Evolutionary conservation across 805 yeast genomes (phyloP), one percentile per base, ranked within the genome.

Genomic region (Kluyveromyces nonfermentans): DNA sequence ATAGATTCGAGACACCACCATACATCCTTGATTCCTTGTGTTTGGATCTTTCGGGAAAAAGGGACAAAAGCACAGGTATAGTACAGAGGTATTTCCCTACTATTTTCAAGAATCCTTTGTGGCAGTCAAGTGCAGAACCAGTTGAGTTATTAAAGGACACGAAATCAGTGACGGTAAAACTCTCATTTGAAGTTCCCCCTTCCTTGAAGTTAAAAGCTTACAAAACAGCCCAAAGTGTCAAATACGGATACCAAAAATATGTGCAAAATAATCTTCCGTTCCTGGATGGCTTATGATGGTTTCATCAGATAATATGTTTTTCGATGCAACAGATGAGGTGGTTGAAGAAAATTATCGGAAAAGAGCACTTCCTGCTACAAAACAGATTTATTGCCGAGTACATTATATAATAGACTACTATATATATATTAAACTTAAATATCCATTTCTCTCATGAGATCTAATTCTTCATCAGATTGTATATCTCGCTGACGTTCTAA

Each of bases 41-140:
- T 12, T 28, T 59, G 18, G 69, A 62, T 35, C 52, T 59, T 6
- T 43, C 50, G 10, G 60, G 41, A 52, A 61, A 49, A 56, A 65
- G 48, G 60, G 59, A n/a, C 52, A 46, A 59, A 42, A 18, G 44
- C 36, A 53, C 63, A 20, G 65, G 63, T n/a, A 35, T 51, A n/a
- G 54, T 55, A 4, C 51, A 60, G 1, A 63, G 57, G 47, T 68
- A 67, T 50, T 67, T 57, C 51, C 71, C 73, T 34, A 34, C 59
- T 10, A 46, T 70, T 8, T 65, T 57, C 41, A 55, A 64, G 44
- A 67, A 69, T 50, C 60, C 59, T 38, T 69, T 69, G 44, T 69
- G 72, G 71, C 69, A 67, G 39, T n/a, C 51, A 65, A 33, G 54
- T 53, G 21, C 51, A 57, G 16, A 69, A 69, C 42, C 56, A 66